Percentiles rank a stretch among this genome's conserved stretches.
Conservation (phyloP, 257 asterid species). For the Buddleja alternifolia region DNA sequence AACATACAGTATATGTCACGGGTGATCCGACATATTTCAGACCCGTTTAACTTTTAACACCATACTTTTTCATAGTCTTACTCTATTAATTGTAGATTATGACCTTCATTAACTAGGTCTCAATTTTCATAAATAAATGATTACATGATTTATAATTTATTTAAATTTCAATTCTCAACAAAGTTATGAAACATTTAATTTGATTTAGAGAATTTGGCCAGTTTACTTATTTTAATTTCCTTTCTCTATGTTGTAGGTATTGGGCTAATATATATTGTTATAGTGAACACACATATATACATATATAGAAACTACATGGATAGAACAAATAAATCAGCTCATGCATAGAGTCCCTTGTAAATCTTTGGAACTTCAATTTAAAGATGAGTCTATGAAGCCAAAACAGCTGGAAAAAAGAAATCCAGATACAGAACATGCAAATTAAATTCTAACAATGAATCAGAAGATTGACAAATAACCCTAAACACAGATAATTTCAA, state of each 20-base stretch:
- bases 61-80: not conserved
- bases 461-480: not conserved
- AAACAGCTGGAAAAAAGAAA: too few species aligned
- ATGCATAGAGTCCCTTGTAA: not conserved
- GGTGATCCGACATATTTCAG: too few species aligned
- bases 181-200: too few species aligned
- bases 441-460: constrained; percentile 12
- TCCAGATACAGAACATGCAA: constrained; percentile 3
- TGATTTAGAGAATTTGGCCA: not conserved
- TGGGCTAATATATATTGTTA: too few species aligned
- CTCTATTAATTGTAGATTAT: constrained; percentile 19
- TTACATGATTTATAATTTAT: not conserved
- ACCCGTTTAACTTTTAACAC: too few species aligned
- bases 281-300: too few species aligned
- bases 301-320: not conserved
- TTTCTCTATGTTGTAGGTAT: too few species aligned
- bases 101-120: constrained; percentile 30
- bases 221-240: not conserved
- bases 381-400: too few species aligned
- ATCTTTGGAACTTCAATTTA: too few species aligned
- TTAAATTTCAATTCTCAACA: not conserved
- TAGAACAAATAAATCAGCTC: too few species aligned
- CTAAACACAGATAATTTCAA: not conserved
- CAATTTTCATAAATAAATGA: not conserved
- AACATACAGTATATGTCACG: too few species aligned